Evolutionary conservation across 495 filamentous ascomycete genomes (phyloP).

Genomic region (Penicillium maclennaniae): DNA sequence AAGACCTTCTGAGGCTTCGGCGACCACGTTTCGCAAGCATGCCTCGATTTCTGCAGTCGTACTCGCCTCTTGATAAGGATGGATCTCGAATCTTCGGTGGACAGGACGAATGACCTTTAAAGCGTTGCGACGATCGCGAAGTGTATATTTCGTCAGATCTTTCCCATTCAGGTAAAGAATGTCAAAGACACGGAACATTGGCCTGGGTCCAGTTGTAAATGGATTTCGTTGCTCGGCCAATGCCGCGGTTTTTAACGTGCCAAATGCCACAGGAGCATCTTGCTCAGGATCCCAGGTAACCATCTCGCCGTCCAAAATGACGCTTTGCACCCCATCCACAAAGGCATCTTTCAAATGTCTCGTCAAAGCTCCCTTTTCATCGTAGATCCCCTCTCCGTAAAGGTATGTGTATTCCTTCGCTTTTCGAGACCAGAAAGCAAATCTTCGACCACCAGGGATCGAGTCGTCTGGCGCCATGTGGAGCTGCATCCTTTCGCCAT

Average conservation of each 20-base stretch:
- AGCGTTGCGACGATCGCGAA: conserved; percentile 76
- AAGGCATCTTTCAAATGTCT: conserved; percentile 78
- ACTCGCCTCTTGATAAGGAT: conserved; percentile 64
- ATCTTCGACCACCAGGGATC: conserved; percentile 65
- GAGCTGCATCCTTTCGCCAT: conserved; percentile 95
- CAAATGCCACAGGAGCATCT: conserved; percentile 82
- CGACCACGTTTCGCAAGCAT: conserved; percentile 74
- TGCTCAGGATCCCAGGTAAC: conserved; percentile 94
- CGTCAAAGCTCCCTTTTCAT: conserved; percentile 75
- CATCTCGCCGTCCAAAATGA: conserved; percentile 98
- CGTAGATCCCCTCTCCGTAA: conserved; percentile 74
- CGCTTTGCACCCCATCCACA: conserved; percentile 67
- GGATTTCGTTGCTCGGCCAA: conserved; percentile 77
- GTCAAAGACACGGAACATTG: conserved; percentile 83
- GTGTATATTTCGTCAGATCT: conserved; percentile 73
- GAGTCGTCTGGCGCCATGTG: conserved; percentile 77
- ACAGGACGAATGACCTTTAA: conserved; percentile 63
- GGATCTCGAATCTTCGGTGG: conserved; percentile 77
- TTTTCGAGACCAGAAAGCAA: conserved; percentile 92
- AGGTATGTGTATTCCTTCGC: conserved; percentile 96
- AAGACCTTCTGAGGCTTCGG: conserved; percentile 83
- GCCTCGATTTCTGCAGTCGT: conserved; percentile 70
- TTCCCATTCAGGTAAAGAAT: conserved; percentile 83
- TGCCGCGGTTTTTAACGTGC: conserved; percentile 89
- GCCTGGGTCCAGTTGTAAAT: conserved; percentile 67